phyloP scores from a whole-genome alignment of 2,329 filamentous ascomycete genomes.

The Diaporthe capsici region DNA sequence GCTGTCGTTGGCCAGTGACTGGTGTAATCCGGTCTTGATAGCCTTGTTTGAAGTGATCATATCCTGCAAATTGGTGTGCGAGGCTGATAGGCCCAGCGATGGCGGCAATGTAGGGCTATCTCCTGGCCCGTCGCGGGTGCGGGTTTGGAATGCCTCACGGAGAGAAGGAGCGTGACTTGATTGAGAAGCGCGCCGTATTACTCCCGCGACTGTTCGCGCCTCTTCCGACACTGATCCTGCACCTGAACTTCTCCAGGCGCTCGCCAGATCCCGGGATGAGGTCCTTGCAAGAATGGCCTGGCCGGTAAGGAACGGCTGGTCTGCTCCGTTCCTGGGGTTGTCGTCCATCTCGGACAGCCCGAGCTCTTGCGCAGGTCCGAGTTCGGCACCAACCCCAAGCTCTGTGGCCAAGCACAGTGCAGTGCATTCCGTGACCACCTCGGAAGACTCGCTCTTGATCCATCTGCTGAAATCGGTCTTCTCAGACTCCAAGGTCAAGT shows the following conservation, averaged over 20 bases:
- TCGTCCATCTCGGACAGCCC: slow-evolving; percentile 37
- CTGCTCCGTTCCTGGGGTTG: slow-evolving; percentile 48
- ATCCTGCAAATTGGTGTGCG: slow-evolving; percentile 71
- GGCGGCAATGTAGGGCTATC: slow-evolving; percentile 77
- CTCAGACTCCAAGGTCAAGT: slow-evolving; percentile 83
- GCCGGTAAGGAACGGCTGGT: slow-evolving; percentile 56
- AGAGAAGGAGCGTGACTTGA: slow-evolving; percentile 65
- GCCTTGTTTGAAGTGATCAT: slow-evolving; percentile 72
- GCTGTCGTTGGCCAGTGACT: slow-evolving; percentile 71
- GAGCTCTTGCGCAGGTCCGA: slow-evolving; percentile 38
- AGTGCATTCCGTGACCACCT: slow-evolving; percentile 85
- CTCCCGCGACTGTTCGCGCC: slow-evolving; percentile 57
- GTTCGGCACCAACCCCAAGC: slow-evolving; percentile 39
- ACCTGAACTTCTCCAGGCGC: slow-evolving; percentile 64
- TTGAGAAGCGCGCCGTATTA: slow-evolving; percentile 62
- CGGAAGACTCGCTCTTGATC: slow-evolving; percentile 84
- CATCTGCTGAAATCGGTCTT: slow-evolving; percentile 82
- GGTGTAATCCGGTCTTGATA: slow-evolving; percentile 68
- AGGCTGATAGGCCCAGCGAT: slow-evolving; percentile 60
- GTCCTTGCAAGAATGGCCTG: slow-evolving; percentile 45
- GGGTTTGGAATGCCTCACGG: slow-evolving; percentile 60
- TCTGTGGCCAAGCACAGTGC: slow-evolving; percentile 66
- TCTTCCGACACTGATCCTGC: slow-evolving; percentile 33
- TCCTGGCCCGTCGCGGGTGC: slow-evolving; percentile 55
- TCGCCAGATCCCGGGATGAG: slow-evolving; percentile 44